These are phyloP conservation scores for Elongisporangium senticosum DNA, from an alignment of 352 stramenopile species.

Conservation along the genomic window DNA sequence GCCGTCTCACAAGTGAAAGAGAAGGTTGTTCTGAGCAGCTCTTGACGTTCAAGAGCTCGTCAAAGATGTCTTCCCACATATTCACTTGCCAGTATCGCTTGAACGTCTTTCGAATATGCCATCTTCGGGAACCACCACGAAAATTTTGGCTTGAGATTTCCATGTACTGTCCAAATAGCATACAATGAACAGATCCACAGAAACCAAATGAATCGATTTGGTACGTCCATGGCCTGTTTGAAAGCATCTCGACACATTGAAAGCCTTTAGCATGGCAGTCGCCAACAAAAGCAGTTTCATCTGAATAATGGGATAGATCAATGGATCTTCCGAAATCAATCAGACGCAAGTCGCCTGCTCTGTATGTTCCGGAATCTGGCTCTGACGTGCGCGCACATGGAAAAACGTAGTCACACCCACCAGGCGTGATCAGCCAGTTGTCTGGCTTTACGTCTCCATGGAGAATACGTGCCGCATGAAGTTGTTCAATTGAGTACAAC, in stretches of 20 bases:
- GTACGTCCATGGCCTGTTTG: constrained; percentile 59
- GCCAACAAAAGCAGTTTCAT: constrained; percentile 50
- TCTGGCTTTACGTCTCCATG: constrained; percentile 86
- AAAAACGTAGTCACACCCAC: constrained; percentile 12
- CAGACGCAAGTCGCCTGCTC: constrained; percentile 49
- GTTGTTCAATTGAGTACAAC: constrained; percentile 56
- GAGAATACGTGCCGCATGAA: constrained; percentile 59
- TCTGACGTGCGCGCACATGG: not conserved
- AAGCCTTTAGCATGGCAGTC: constrained; percentile 84
- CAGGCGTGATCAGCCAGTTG: constrained; percentile 71
- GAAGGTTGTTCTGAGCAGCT: constrained; percentile 66
- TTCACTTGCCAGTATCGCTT: constrained; percentile 78
- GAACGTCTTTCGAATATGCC: constrained; percentile 46
- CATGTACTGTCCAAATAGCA: constrained; percentile 86
- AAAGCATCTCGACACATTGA: constrained; percentile 82
- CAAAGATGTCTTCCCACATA: constrained; percentile 73
- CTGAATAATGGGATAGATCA: constrained; percentile 54
- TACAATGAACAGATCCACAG: constrained; percentile 65
- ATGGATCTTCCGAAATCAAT: constrained; percentile 86
- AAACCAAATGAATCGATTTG: constrained; percentile 87
- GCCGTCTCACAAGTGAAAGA: constrained; percentile 29
- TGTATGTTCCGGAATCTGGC: constrained; percentile 14
- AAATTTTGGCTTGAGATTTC: constrained; percentile 34
- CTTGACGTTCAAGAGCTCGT: constrained; percentile 62
- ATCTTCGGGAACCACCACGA: constrained; percentile 21